Conservation (phyloP, 1,284 basidiomycete species). For the Pseudozyma thailandica region DNA sequence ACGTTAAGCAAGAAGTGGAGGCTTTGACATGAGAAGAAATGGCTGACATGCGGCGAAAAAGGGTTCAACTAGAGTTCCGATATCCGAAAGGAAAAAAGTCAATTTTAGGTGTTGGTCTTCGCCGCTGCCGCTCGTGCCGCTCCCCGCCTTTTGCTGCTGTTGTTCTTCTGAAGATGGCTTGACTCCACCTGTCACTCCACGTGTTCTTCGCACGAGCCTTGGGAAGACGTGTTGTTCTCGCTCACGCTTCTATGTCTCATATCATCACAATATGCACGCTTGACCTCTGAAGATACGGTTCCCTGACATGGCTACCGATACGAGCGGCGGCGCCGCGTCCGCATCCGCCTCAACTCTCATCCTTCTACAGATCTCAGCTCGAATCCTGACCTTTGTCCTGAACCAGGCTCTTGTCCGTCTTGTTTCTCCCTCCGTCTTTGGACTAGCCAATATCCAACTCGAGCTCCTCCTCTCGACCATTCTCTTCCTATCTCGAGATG, state of each 20-base stretch:
- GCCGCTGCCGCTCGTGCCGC: too few relatives aligned
- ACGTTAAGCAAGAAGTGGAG: too few relatives aligned
- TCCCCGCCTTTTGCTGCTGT: too few relatives aligned
- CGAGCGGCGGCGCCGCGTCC: background rate
- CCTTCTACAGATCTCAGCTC: constrained; percentile 83
- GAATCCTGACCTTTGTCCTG: constrained; percentile 84
- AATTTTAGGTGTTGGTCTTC: too few relatives aligned
- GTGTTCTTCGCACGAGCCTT: too few relatives aligned
- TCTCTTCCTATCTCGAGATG: constrained; percentile 90
- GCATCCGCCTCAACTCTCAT: constrained; percentile 80
- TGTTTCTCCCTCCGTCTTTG: constrained; percentile 85
- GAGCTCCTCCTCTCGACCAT: constrained; percentile 87
- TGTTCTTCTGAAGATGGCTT: too few relatives aligned
- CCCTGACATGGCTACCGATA: background rate
- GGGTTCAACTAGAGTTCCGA: constrained; percentile 4
- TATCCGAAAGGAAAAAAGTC: too few relatives aligned
- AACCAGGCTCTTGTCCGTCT: constrained; percentile 88
- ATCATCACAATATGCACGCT: too few relatives aligned
- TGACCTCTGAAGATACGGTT: background rate
- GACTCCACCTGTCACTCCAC: too few relatives aligned
- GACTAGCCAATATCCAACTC: constrained; percentile 85
- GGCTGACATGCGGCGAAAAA: constrained; percentile 2
- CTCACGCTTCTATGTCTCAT: too few relatives aligned
- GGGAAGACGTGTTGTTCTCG: too few relatives aligned
- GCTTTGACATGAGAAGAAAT: background rate